Evolutionary conservation across 179 eudicot species (phyloP), one percentile per base, ranked within the genome.

Genomic region (Beta macrorhiza): DNA sequence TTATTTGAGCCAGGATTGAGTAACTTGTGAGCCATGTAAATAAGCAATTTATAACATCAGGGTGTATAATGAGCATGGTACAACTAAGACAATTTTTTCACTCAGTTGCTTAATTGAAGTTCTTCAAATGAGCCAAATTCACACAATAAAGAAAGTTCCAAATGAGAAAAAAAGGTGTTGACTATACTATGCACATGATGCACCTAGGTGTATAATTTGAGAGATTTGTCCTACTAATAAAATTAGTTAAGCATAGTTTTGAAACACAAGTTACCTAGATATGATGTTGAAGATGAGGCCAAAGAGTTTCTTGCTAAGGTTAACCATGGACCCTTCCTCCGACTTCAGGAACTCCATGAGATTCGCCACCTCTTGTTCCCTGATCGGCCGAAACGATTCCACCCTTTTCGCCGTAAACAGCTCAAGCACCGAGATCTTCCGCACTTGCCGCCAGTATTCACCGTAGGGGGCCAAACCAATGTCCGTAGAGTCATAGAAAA

Each of bases 371-470:
- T 83, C 84, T 8, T 83, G 82, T 22, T 80, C 85, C 17, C 88
- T 67, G 22, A 83, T 78, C 0, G n/a, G 29, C 15, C 80, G 58
- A 80, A 76, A 83, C 2, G 85, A 86, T 17, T 45, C 64, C 7
- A 80, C 86, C 47, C 81, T 57, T 13, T 51, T 80, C 47, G 29
- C 7, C 19, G 82, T 77, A 42, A 86, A 67, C 49, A 83, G 59
- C 64, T 86, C 84, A 0, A 74, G 11, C 58, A 76, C 68, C 17
- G 77, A 49, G 19, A 86, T 77, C 71, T 74, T 83, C 13, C 83
- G 61, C 7, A 83, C 80, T 15, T 80, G 83, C 42, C 79, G 72
- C 88, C 85, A 86, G 57, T 83, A 80, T 62, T 80, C 79, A 7
- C 84, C 84, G 10, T 83, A 83, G 0, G 83, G 85, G 7, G 88